These are phyloP conservation scores for Nidula microcarpa DNA, from an alignment of 768 basidiomycete genomes.

Conservation along the genomic window DNA sequence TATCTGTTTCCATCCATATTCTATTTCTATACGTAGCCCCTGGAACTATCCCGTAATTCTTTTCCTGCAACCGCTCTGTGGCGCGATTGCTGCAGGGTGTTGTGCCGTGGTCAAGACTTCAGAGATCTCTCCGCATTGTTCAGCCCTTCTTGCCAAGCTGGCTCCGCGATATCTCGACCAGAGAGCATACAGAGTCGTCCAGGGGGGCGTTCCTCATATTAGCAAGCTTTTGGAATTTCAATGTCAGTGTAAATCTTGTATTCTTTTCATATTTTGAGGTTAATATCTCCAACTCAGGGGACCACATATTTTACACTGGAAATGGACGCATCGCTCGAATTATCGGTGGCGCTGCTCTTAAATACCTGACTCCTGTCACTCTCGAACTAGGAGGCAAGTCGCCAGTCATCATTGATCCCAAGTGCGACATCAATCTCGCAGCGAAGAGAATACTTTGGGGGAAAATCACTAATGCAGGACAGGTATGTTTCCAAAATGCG, in stretches of 20 bases:
- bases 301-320: slow-evolving; percentile 45
- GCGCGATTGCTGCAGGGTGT: slow-evolving; percentile 75
- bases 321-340: slow-evolving; percentile 43
- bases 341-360: slow-evolving; percentile 48
- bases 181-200: slow-evolving; percentile 48
- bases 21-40: slow-evolving; percentile 37
- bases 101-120: slow-evolving; percentile 66
- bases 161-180: slow-evolving; percentile 49
- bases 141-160: slow-evolving; percentile 48
- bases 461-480: slow-evolving; percentile 64
- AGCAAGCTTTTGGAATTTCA: slow-evolving; percentile 47
- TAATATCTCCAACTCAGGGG: slow-evolving; percentile 15
- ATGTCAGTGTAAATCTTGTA: slow-evolving; percentile 23
- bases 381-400: slow-evolving; percentile 57
- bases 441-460: slow-evolving; percentile 69
- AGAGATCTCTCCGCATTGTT: slow-evolving; percentile 50
- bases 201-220: slow-evolving; percentile 57
- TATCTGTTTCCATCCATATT: background rate
- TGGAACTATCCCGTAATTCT: slow-evolving; percentile 68
- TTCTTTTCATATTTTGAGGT: background rate
- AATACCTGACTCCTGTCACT: slow-evolving; percentile 51
- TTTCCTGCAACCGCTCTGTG: slow-evolving; percentile 54
- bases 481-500: slow-evolving; percentile 26
- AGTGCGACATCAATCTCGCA: slow-evolving; percentile 39
- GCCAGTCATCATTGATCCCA: slow-evolving; percentile 36